phyloP scores from a whole-genome alignment of 495 filamentous ascomycete species.

The Daldinia childiae region DNA sequence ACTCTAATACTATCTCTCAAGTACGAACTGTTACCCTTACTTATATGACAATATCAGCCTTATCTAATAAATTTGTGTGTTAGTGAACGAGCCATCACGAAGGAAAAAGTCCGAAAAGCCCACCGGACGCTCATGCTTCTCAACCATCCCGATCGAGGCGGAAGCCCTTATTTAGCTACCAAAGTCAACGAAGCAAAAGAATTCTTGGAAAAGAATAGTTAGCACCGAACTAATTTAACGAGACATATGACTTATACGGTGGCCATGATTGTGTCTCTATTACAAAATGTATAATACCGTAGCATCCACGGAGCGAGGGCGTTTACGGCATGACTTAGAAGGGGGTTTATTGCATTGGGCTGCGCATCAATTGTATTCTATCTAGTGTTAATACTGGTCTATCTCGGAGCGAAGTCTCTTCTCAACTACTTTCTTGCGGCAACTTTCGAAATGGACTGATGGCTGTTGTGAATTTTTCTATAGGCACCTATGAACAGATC shows the following conservation, averaged over 20 bases:
- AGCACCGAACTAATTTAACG: constrained; percentile 7
- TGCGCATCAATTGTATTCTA: constrained; percentile 17
- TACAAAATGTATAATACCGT: constrained; percentile 35
- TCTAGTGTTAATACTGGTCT: constrained; percentile 18
- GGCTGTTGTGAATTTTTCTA: background rate
- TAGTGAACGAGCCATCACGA: constrained; percentile 85
- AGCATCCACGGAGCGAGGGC: constrained; percentile 48
- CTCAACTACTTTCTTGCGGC: constrained; percentile 13
- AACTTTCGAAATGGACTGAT: background rate
- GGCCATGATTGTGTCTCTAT: background rate
- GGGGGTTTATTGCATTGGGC: constrained; percentile 23
- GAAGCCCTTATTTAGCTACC: constrained; percentile 93
- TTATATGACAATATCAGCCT: background rate
- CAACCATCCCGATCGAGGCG: constrained; percentile 97
- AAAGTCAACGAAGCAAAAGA: constrained; percentile 99
- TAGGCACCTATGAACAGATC: background rate
- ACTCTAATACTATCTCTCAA: constrained; percentile 88
- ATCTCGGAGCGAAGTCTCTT: constrained; percentile 37
- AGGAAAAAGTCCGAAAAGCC: constrained; percentile 94
- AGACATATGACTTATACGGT: background rate
- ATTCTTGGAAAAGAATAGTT: constrained; percentile 79
- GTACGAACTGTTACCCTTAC: constrained; percentile 63
- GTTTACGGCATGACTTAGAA: constrained; percentile 37
- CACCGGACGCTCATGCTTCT: constrained; percentile 96
- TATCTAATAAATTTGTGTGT: constrained; percentile 13